Evolutionary conservation across 2,329 filamentous ascomycete species (phyloP), one percentile per base, ranked within the genome.

Genomic region (Talaromyces sp.): DNA sequence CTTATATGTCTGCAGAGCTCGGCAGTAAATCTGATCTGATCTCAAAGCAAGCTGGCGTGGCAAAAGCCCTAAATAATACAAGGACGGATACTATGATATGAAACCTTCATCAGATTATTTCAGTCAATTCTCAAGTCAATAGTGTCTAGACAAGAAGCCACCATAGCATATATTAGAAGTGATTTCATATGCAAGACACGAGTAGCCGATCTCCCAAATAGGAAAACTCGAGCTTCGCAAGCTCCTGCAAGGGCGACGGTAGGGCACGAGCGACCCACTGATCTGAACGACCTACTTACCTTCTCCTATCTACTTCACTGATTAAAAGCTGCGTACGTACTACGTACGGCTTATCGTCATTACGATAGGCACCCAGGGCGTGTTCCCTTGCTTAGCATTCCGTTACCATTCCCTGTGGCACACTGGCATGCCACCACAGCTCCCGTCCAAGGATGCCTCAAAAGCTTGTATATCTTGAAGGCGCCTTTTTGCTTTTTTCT

Each of bases 311-410:
- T 59, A 14, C 14, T 13, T 56, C 10, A 9, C 14, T 31, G 24
- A 19, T 33, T 5, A 24, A 50, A 50, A 24, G 24, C 2, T 31
- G 7, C 27, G 27, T 31, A 31, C 4, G 27, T 31, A 31, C 5
- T 49, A 31, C 47, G 7, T 31, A 50, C 47, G 10, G 22, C 47
- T 50, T 50, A 50, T 50, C 47, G n/a, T 50, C 45, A 52, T 33
- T 7, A 56, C 10, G 4, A 56, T 14, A 35, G 52, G 33, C 52
- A 37, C 11, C 7, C 24, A 31, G 24, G 49, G 11, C 27, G 5
- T 5, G 31, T 33, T 37, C 31, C 66, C 63, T 67, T 65, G 66
- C 60, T 65, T 66, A 57, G 56, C 66, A 66, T 66, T 60, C 63
- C 66, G 60, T 66, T 63, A 45, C 27, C 62, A 64, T 64, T 41